These are phyloP conservation scores for Citrullus mucosospermus DNA, from an alignment of 306 rosid genomes.

Conservation along the genomic window DNA sequence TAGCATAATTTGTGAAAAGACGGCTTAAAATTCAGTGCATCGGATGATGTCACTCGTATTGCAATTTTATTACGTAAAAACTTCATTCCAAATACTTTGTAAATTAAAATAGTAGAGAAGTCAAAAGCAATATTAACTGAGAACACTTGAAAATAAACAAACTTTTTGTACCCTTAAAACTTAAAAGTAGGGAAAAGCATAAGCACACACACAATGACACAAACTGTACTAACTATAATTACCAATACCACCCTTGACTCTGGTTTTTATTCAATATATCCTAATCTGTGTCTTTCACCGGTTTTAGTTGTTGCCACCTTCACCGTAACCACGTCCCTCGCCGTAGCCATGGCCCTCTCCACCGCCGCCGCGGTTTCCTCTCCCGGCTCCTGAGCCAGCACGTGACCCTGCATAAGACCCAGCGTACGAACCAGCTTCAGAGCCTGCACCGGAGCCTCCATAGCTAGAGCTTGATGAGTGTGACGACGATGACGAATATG, in stretches of 20 bases:
- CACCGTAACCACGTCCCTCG: background rate
- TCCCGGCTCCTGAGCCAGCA: slow-evolving; percentile 11
- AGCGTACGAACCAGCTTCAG: slow-evolving; percentile 28
- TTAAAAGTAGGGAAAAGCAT: background rate
- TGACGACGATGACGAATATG: slow-evolving; percentile 5
- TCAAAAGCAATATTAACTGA: background rate
- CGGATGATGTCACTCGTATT: too few species aligned
- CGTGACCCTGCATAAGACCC: slow-evolving; percentile 15
- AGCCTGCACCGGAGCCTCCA: slow-evolving; percentile 1
- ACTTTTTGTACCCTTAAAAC: background rate
- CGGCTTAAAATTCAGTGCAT: too few species aligned
- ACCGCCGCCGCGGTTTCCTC: background rate
- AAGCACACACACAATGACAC: background rate
- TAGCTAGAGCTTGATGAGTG: background rate
- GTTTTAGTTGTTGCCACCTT: background rate
- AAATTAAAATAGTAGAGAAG: too few species aligned
- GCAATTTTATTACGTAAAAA: background rate
- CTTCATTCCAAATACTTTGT: background rate
- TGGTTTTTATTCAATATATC: background rate
- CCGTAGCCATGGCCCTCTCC: background rate
- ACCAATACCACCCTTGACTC: background rate
- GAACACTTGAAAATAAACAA: background rate
- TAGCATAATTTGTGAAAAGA: too few species aligned
- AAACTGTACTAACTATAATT: background rate
- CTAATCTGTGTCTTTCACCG: too few species aligned